A percentile compares a stretch with the other conserved stretches of the same genome.
Conservation (phyloP, 1,139 yeast species). For the Saccharomyces hybrid region DNA sequence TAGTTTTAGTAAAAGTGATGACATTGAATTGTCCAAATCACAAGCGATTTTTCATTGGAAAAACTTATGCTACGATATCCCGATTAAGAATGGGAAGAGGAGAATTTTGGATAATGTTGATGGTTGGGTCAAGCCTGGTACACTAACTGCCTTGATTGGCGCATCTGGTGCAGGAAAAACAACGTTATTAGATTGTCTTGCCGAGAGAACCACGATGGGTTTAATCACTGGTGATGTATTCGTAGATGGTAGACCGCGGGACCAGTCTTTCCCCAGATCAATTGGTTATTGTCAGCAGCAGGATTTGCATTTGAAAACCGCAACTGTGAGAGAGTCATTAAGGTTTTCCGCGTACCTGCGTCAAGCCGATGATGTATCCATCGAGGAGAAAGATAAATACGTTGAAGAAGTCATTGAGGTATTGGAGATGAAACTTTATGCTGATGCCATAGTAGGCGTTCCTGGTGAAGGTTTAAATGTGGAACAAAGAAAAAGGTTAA, state of each 20-base stretch:
- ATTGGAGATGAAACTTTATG: conserved; percentile 45
- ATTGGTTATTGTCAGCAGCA: conserved; percentile 59
- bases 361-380: conserved; percentile 40
- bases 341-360: conserved; percentile 49
- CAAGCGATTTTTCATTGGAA: conserved; percentile 38
- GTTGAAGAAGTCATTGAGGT: conserved; percentile 46
- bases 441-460: conserved; percentile 52
- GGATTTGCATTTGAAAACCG: conserved; percentile 46
- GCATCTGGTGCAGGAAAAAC: conserved; percentile 71
- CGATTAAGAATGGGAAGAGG: conserved; percentile 30
- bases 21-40: conserved; percentile 9
- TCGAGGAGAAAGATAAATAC: conserved; percentile 41
- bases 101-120: conserved; percentile 40
- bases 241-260: conserved; percentile 44
- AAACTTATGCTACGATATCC: conserved; percentile 38
- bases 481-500: conserved; percentile 52
- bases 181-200: conserved; percentile 50
- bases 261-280: conserved; percentile 44
- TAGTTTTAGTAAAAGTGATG: conserved; percentile 4
- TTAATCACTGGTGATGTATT: conserved; percentile 51
- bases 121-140: conserved; percentile 48
- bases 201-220: conserved; percentile 47
- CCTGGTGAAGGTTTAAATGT: conserved; percentile 51
- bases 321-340: conserved; percentile 50
- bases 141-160: conserved; percentile 57